These are phyloP conservation scores for Bisporella sp. DNA, from an alignment of 2,329 filamentous ascomycete species.

Conservation along the genomic window DNA sequence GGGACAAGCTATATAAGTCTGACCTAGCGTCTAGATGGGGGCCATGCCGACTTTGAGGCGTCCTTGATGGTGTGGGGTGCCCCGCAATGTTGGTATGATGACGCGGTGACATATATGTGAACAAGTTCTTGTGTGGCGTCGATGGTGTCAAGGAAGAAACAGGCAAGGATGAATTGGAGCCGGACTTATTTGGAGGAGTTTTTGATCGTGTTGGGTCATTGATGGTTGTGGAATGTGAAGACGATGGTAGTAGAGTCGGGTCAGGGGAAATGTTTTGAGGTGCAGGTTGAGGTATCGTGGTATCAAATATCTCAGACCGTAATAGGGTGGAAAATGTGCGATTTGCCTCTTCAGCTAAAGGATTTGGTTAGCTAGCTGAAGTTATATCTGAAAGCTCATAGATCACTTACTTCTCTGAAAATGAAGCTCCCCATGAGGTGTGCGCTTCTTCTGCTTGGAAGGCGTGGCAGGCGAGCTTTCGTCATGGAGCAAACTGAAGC, in stretches of 20 bases:
- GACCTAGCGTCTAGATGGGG: conserved; percentile 84
- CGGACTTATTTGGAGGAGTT: conserved; percentile 66
- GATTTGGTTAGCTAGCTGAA: not conserved
- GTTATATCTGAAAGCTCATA: not conserved
- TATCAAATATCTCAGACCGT: conserved; percentile 87
- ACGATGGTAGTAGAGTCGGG: conserved; percentile 38
- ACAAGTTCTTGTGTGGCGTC: conserved; percentile 95
- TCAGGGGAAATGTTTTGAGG: conserved; percentile 57
- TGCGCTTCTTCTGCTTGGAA: conserved; percentile 75
- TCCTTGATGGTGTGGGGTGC: conserved; percentile 84
- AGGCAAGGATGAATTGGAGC: conserved; percentile 53
- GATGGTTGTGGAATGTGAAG: conserved; percentile 45
- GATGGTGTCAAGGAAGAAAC: conserved; percentile 72
- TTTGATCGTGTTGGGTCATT: conserved; percentile 66
- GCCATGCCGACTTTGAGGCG: conserved; percentile 79
- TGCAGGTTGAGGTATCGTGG: conserved; percentile 75
- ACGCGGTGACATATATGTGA: conserved; percentile 75
- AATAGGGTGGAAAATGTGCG: conserved; percentile 83
- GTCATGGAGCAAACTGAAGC: conserved; percentile 86
- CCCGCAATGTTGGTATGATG: conserved; percentile 64
- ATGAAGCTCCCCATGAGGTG: conserved; percentile 82
- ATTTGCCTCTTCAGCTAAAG: conserved; percentile 82
- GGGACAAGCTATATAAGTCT: conserved; percentile 92
- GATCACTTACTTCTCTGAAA: conserved; percentile 75
- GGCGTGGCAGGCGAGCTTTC: conserved; percentile 90